Evolutionary conservation across 1,284 basidiomycete species (phyloP), one percentile per base, ranked within the genome.

Genomic region (Naganishia sp.): DNA sequence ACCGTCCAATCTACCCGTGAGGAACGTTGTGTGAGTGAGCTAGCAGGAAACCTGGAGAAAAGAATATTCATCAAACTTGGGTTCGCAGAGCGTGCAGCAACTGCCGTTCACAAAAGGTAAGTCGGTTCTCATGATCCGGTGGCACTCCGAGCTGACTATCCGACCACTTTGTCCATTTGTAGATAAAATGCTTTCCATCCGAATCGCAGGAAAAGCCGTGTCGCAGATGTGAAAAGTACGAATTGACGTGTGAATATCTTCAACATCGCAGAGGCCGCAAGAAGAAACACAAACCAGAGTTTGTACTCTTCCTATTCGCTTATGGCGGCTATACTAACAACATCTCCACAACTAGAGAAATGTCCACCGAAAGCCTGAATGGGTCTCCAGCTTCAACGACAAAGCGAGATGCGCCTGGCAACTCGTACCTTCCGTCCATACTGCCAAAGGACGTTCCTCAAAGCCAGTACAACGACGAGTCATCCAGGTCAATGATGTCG

Each of bases 181-280:
- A 66, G 64, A 66, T 66, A 6, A 66, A 66, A 60, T 66, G 64
- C 28, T 66, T 66, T 41, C 64, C 64, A 10, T 39, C 64, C n/a
- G 55, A 58, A 21, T 51, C 42, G 9, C 55, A 57, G 49, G 64
- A 66, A 10, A 58, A 60, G 28, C 64, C 64, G 9, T 66, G 64
- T 52, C 56, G 57, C 10, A 39, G 64, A 17, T 66, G 64, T 18
- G 55, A 51, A 10, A 57, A 58, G 39, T 66, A 66, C 21, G 50
- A 49, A 18, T 42, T 66, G 55, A 41, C 39, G 9, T 66, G 64
- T 32, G 56, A 51, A 45, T 66, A 66, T 25, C 42, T 66, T 21
- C 64, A 66, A 32, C 64, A 66, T 53, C 55, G 56, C 21, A 35
- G 64, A n/a, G 64, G 64, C 3, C 31, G 64, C n/a, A 66, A 66